Evolutionary conservation across 371 early-diverging fungal genomes (phyloP).

Genomic region (Rhizomucor miehei): DNA sequence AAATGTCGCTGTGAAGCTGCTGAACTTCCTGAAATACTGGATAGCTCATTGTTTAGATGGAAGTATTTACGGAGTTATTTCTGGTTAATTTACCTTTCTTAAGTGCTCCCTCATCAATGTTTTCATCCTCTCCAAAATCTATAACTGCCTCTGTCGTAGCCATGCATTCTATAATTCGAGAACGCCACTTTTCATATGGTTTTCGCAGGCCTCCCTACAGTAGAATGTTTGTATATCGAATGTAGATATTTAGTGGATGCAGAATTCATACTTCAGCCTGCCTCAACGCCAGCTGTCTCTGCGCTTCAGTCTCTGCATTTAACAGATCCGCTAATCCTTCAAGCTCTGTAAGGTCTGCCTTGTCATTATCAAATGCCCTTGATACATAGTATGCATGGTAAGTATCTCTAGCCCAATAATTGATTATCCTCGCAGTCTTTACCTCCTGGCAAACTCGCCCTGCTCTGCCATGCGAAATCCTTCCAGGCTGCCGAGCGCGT

Average conservation of each 20-base stretch:
- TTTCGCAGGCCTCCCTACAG: slow-evolving; percentile 58
- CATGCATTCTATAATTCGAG: slow-evolving; percentile 56
- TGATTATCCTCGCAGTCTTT: slow-evolving; percentile 27
- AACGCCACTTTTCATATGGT: slow-evolving; percentile 68
- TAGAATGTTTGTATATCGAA: background rate
- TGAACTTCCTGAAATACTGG: slow-evolving; percentile 7
- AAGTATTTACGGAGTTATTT: too few species aligned
- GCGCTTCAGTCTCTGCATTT: slow-evolving; percentile 83
- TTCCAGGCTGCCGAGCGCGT: slow-evolving; percentile 47
- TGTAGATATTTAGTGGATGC: background rate
- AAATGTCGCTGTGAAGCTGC: slow-evolving; percentile 31
- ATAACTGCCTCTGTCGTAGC: slow-evolving; percentile 76
- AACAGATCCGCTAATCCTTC: slow-evolving; percentile 81
- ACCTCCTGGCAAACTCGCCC: slow-evolving; percentile 69
- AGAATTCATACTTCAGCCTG: slow-evolving; percentile 59
- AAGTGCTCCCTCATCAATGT: slow-evolving; percentile 70
- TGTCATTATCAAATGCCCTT: slow-evolving; percentile 78
- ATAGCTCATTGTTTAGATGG: slow-evolving; percentile 5
- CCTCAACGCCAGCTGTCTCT: slow-evolving; percentile 64
- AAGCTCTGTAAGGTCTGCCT: slow-evolving; percentile 74
- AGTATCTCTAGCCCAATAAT: background rate
- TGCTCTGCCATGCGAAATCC: slow-evolving; percentile 69
- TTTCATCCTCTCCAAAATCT: slow-evolving; percentile 85
- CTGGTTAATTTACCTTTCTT: slow-evolving; percentile 55
- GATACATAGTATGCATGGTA: background rate